phyloP scores from a whole-genome alignment of 2,329 filamentous ascomycete species.

The Blastomyces silverae region DNA sequence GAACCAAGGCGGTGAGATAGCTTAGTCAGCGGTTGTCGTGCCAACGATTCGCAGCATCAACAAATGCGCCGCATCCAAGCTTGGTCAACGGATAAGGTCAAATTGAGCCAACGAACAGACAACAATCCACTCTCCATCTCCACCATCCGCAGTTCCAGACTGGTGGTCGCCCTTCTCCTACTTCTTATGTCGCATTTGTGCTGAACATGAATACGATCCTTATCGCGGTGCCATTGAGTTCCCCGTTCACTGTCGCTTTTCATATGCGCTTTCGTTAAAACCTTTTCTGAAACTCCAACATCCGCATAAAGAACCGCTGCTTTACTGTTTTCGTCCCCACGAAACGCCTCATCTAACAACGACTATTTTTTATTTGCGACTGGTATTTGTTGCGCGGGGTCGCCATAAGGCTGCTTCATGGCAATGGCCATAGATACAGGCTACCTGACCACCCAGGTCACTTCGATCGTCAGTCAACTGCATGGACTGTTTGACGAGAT shows the following conservation, averaged over 20 bases:
- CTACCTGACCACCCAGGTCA: constrained; percentile 91
- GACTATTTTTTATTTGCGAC: background rate
- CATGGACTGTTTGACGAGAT: constrained; percentile 97
- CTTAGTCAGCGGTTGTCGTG: constrained; percentile 35
- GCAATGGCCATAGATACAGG: constrained; percentile 70
- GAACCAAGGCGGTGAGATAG: constrained; percentile 27
- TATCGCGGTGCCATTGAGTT: constrained; percentile 2
- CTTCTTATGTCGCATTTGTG: background rate
- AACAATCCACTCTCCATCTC: constrained; percentile 12
- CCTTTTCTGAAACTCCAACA: background rate
- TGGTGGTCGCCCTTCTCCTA: background rate
- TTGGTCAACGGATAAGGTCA: background rate
- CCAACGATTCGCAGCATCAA: constrained; percentile 32
- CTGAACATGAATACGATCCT: constrained; percentile 9
- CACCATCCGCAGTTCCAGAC: constrained; percentile 5
- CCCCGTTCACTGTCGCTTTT: background rate
- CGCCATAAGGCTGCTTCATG: constrained; percentile 9
- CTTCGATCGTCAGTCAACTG: constrained; percentile 83
- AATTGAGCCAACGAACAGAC: background rate
- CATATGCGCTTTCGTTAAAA: background rate
- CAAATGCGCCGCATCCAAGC: constrained; percentile 19
- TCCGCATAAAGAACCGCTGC: background rate
- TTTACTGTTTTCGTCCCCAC: background rate
- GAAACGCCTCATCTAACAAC: background rate
- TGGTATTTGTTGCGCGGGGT: background rate